A percentile compares a stretch with the other conserved stretches of the same genome.
Conservation (phyloP, 1,284 basidiomycete genomes). For the Uromyces viciae-fabae region DNA sequence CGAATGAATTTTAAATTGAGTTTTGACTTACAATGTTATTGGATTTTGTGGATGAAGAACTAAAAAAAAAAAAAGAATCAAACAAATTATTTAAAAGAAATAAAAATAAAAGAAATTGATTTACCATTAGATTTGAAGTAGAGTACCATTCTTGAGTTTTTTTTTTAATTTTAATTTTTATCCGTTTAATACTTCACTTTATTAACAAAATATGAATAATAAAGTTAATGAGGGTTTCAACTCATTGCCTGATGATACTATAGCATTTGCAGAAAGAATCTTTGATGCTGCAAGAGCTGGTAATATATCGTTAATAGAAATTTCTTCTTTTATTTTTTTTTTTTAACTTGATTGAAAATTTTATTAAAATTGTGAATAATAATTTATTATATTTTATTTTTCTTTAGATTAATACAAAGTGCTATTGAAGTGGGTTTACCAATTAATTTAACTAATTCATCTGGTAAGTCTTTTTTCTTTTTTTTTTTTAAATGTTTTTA, state of each 20-base stretch:
- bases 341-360: too few relatives aligned
- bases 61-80: not conserved
- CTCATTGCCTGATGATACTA: conserved; percentile 56
- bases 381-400: too few relatives aligned
- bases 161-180: too few relatives aligned
- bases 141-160: not conserved
- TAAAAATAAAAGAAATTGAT: not conserved
- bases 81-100: not conserved
- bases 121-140: conserved; percentile 31
- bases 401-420: too few relatives aligned
- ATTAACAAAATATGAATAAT: not conserved
- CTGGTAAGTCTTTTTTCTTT: not conserved
- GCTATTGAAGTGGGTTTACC: conserved; percentile 72
- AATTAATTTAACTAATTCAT: conserved; percentile 67
- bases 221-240: not conserved
- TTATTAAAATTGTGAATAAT: too few relatives aligned
- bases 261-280: conserved; percentile 69
- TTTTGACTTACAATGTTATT: conserved; percentile 27
- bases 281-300: conserved; percentile 72
- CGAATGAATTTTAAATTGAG: not conserved
- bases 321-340: too few relatives aligned
- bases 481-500: not conserved
- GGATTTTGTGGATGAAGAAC: not conserved
- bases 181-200: not conserved
- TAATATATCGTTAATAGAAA: conserved; percentile 55